phyloP scores from a whole-genome alignment of 1,139 yeast genomes.

The Kodamaea alishanica region DNA sequence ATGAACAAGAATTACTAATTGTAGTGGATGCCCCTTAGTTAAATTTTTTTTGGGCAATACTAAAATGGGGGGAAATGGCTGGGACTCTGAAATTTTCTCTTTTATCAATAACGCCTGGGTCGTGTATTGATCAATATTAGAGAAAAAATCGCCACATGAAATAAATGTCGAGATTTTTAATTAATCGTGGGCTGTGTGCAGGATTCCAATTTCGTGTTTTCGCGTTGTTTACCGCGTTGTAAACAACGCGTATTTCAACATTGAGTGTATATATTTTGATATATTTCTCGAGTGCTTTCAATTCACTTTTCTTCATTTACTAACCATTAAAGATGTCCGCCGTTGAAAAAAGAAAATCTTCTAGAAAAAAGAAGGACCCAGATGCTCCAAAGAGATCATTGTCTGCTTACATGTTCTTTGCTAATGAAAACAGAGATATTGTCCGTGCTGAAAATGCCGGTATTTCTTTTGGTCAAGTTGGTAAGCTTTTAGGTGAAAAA shows the following conservation, averaged over 20 bases:
- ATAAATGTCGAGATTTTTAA: neutral
- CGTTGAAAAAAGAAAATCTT: constrained; percentile 44
- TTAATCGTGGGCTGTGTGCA: neutral
- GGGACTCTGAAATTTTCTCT: constrained; percentile 13
- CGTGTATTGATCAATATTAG: too few relatives aligned
- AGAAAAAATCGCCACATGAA: too few relatives aligned
- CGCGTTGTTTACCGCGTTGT: constrained; percentile 2
- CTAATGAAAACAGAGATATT: constrained; percentile 93
- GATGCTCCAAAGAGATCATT: constrained; percentile 98
- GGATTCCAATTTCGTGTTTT: neutral
- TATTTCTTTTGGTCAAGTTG: constrained; percentile 87
- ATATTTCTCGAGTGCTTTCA: constrained; percentile 3
- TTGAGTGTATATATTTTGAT: constrained; percentile 1
- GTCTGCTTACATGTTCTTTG: constrained; percentile 98
- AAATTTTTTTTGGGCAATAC: too few relatives aligned
- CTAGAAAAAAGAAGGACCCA: constrained; percentile 74
- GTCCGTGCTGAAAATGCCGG: constrained; percentile 95
- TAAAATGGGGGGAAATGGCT: constrained; percentile 14
- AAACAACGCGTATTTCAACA: constrained; percentile 1
- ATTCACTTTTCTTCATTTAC: constrained; percentile 7
- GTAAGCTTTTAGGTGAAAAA: constrained; percentile 87
- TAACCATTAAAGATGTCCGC: constrained; percentile 17
- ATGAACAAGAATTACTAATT: too few relatives aligned
- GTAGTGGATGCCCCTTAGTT: too few relatives aligned
- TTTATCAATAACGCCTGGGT: neutral